These are phyloP conservation scores for Taxillus chinensis DNA, from an alignment of 164 flowering plant species.

Conservation along the genomic window DNA sequence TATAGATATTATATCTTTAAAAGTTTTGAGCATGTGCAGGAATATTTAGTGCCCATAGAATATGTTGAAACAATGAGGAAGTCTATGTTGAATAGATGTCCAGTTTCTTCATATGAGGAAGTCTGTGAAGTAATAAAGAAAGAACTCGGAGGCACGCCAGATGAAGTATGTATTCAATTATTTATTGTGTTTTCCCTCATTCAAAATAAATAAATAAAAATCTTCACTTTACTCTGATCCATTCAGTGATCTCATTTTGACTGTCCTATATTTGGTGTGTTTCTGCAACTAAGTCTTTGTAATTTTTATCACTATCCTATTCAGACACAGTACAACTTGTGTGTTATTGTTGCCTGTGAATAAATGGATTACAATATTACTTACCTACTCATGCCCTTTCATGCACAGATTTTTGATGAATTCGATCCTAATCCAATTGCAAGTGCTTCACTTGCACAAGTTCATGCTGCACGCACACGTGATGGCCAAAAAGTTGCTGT, in stretches of 20 bases:
- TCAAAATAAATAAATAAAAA: neutral
- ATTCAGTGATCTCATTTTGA: neutral
- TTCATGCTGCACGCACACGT: conserved; percentile 75
- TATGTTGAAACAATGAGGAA: conserved; percentile 79
- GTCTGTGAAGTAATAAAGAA: conserved; percentile 74
- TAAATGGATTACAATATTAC: neutral
- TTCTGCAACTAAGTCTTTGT: neutral
- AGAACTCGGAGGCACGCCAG: conserved; percentile 84
- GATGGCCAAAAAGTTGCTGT: conserved; percentile 97
- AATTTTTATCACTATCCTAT: neutral
- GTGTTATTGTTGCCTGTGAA: neutral
- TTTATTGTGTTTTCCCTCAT: neutral
- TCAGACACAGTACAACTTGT: neutral
- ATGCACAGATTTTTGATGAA: conserved; percentile 56
- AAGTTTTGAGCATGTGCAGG: conserved; percentile 30
- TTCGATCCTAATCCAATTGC: conserved; percentile 87
- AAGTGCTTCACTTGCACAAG: conserved; percentile 99
- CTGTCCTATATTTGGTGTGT: no score
- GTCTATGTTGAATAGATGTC: conserved; percentile 89
- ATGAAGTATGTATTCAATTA: conserved; percentile 46
- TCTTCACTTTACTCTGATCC: neutral
- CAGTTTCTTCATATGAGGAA: conserved; percentile 89
- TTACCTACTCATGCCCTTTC: conserved; percentile 3
- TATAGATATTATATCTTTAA: no score
- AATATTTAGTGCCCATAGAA: conserved; percentile 81